phyloP scores from a whole-genome alignment of 306 rosid species.

The Mimosa bimucronata region DNA sequence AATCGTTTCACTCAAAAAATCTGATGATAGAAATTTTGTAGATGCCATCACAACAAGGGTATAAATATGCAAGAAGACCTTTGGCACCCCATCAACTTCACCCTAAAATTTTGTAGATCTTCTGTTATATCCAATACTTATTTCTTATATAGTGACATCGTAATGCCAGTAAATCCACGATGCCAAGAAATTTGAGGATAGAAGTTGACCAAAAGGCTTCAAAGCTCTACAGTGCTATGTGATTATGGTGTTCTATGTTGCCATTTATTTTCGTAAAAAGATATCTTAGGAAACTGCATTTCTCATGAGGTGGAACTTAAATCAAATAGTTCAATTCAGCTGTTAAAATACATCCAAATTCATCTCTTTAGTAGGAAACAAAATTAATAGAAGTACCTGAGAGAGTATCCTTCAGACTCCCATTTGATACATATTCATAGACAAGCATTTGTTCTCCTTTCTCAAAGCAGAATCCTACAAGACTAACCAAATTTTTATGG shows the following conservation, averaged over 20 bases:
- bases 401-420: conserved; percentile 55
- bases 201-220: not conserved
- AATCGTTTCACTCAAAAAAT: not conserved
- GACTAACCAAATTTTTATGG: conserved; percentile 68
- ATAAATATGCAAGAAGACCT: not conserved
- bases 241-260: not conserved
- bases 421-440: conserved; percentile 60
- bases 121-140: not conserved
- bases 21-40: no score
- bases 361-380: not conserved
- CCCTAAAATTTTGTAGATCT: not conserved
- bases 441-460: conserved; percentile 68
- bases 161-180: not conserved
- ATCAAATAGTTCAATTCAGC: not conserved
- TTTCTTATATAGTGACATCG: not conserved
- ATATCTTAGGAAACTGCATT: not conserved
- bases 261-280: not conserved
- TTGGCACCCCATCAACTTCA: not conserved
- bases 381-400: conserved; percentile 44
- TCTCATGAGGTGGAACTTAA: not conserved
- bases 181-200: not conserved
- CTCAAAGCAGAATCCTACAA: conserved; percentile 69
- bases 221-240: not conserved
- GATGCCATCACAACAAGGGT: not conserved
- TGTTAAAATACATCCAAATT: not conserved